Conservation (phyloP, 768 basidiomycete genomes). For the Suillus bovinus region DNA sequence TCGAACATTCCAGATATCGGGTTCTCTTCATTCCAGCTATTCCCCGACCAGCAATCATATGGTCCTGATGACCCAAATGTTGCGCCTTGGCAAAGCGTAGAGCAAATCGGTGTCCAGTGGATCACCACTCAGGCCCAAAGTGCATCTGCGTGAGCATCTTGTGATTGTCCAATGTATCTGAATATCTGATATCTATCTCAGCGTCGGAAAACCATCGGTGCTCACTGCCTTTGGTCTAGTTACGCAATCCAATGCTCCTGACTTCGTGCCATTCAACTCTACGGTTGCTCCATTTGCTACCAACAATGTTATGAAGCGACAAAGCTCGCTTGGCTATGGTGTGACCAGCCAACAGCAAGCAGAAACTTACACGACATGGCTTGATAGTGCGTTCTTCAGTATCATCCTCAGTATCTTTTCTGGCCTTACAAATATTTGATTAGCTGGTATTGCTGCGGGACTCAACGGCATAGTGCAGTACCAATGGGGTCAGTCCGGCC, state of each 20-base stretch:
- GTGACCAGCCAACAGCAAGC: conserved; percentile 55
- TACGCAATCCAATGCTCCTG: conserved; percentile 49
- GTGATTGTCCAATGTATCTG: neutral
- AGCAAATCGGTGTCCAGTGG: conserved; percentile 56
- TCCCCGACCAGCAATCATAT: conserved; percentile 68
- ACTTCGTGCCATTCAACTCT: conserved; percentile 65
- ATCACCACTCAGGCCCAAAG: conserved; percentile 49
- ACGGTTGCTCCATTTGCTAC: conserved; percentile 43
- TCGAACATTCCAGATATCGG: conserved; percentile 54
- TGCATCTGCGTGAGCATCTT: conserved; percentile 42
- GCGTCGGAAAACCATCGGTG: conserved; percentile 54
- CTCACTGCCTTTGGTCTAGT: conserved; percentile 65
- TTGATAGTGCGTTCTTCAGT: conserved; percentile 39
- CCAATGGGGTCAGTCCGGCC: conserved; percentile 56
- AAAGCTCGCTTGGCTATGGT: conserved; percentile 25
- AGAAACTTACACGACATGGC: conserved; percentile 55
- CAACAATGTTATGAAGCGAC: conserved; percentile 25
- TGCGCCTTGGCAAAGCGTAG: conserved; percentile 50
- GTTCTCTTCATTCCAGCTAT: conserved; percentile 61
- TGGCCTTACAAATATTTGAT: conserved; percentile 5
- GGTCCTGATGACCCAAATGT: conserved; percentile 48
- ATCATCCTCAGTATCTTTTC: neutral
- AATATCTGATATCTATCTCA: conserved; percentile 24
- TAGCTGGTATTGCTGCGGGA: conserved; percentile 43
- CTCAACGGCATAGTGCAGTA: conserved; percentile 28